Evolutionary conservation across 2,329 filamentous ascomycete genomes (phyloP).

Genomic region (Colletotrichum sp.): DNA sequence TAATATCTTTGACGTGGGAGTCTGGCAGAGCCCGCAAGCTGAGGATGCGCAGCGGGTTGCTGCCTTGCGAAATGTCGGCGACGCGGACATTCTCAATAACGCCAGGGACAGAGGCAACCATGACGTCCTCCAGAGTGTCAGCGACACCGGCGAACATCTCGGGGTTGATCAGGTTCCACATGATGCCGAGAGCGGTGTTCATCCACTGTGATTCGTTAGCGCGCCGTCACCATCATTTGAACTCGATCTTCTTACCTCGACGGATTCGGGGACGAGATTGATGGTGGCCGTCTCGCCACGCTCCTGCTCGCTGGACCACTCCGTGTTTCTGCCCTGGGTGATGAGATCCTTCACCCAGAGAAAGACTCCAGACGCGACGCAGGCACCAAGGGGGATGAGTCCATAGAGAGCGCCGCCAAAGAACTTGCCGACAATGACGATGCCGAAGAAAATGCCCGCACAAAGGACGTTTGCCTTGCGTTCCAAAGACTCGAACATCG

Average conservation of each 20-base stretch:
- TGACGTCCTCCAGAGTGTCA: conserved; percentile 86
- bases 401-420: conserved; percentile 82
- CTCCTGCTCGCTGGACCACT: conserved; percentile 88
- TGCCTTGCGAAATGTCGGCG: conserved; percentile 92
- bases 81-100: conserved; percentile 95
- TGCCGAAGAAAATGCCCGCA: conserved; percentile 71
- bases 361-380: conserved; percentile 79
- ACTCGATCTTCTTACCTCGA: conserved; percentile 52
- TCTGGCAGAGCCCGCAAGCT: conserved; percentile 88
- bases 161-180: conserved; percentile 93
- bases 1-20: conserved; percentile 79
- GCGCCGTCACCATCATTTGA: background rate
- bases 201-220: conserved; percentile 69
- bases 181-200: conserved; percentile 82
- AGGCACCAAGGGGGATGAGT: conserved; percentile 74
- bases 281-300: conserved; percentile 85
- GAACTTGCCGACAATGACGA: conserved; percentile 78
- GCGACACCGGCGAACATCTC: conserved; percentile 93
- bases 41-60: conserved; percentile 86
- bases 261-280: conserved; percentile 90
- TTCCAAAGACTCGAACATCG: conserved; percentile 82
- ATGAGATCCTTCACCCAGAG: conserved; percentile 91
- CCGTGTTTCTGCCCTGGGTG: conserved; percentile 78
- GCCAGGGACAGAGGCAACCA: conserved; percentile 92
- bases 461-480: conserved; percentile 75